These are phyloP conservation scores for Salpingoeca rosetta DNA, from an alignment of 78 protist genomes.

Conservation along the genomic window DNA sequence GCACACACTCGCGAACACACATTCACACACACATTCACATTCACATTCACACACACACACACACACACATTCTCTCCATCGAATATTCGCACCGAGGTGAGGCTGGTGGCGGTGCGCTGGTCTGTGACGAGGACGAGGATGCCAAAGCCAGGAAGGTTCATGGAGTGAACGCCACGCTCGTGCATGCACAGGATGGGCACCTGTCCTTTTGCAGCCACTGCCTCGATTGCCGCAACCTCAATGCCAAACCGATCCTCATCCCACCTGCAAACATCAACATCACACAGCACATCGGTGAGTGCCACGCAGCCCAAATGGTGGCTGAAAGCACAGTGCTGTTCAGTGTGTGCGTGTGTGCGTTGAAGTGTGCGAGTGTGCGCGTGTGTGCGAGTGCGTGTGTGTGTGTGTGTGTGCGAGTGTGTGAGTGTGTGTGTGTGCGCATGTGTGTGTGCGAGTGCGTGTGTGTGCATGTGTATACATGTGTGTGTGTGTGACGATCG, in stretches of 20 bases:
- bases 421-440: background rate
- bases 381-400: background rate
- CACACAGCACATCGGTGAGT: background rate
- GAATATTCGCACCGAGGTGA: too few relatives aligned
- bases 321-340: background rate
- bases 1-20: too few relatives aligned
- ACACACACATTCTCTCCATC: too few relatives aligned
- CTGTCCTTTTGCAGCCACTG: too few relatives aligned
- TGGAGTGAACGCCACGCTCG: too few relatives aligned
- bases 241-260: background rate
- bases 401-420: background rate
- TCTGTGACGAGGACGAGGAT: too few relatives aligned
- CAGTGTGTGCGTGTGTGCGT: background rate
- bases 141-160: too few relatives aligned
- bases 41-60: too few relatives aligned
- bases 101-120: too few relatives aligned
- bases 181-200: too few relatives aligned
- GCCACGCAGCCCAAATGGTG: background rate
- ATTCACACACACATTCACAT: too few relatives aligned
- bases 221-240: background rate
- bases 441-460: background rate
- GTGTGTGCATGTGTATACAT: too few relatives aligned
- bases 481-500: background rate
- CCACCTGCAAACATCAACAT: background rate
- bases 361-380: background rate